Evolutionary conservation across 2,329 filamentous ascomycete species (phyloP).

Genomic region (Reticulascus tulasneorum): DNA sequence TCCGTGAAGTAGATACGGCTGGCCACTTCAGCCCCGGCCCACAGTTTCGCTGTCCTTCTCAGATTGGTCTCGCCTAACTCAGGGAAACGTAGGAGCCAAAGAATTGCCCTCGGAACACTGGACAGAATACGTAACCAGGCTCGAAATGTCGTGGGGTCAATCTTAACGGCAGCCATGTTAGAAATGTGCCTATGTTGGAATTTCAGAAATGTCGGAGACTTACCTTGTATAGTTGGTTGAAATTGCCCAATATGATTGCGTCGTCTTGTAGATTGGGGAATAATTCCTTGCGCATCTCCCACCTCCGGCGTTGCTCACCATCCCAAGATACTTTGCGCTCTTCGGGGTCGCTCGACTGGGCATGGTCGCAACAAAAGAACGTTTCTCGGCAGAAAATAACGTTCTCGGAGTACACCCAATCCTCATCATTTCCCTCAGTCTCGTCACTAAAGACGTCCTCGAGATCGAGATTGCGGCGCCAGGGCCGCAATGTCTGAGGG

Average conservation of each 20-base stretch:
- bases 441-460: constrained; percentile 66
- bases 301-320: constrained; percentile 75
- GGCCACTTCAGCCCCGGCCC: constrained; percentile 83
- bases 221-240: constrained; percentile 98
- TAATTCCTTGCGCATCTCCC: constrained; percentile 89
- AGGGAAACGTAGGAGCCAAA: constrained; percentile 96
- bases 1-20: constrained; percentile 90
- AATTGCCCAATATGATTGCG: constrained; percentile 89
- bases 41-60: constrained; percentile 70
- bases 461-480: constrained; percentile 69
- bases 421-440: constrained; percentile 63
- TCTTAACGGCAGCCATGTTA: constrained; percentile 48
- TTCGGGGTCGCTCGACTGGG: constrained; percentile 75
- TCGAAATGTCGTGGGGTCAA: constrained; percentile 93
- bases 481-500: constrained; percentile 72
- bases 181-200: constrained; percentile 4
- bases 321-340: constrained; percentile 72
- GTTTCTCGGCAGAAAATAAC: constrained; percentile 92
- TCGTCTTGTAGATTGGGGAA: constrained; percentile 82
- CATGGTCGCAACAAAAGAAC: constrained; percentile 97
- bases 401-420: constrained; percentile 96
- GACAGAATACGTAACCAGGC: constrained; percentile 91
- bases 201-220: constrained; percentile 16
- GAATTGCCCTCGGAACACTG: constrained; percentile 76
- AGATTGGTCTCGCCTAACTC: constrained; percentile 88